These are phyloP conservation scores for Pogostemon cablin DNA, from an alignment of 257 asterid species.

Conservation along the genomic window DNA sequence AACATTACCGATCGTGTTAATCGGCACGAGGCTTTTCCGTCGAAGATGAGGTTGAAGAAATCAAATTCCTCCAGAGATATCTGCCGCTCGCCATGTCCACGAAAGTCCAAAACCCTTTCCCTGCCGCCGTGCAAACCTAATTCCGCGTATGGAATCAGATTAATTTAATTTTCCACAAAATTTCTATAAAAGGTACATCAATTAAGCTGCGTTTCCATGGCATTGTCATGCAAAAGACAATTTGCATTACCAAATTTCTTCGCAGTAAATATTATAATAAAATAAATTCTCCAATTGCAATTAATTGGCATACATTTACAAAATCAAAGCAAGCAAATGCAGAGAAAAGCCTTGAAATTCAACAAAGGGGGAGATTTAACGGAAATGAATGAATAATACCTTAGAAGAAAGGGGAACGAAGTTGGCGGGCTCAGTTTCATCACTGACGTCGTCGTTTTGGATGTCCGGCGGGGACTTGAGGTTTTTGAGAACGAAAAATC, in stretches of 20 bases:
- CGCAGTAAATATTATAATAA: not conserved
- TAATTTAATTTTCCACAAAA: not conserved
- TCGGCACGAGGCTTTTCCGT: conserved; percentile 42
- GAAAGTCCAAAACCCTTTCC: conserved; percentile 72
- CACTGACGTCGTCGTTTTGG: conserved; percentile 39
- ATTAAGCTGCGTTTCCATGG: not conserved
- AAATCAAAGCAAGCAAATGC: not conserved
- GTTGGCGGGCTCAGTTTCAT: conserved; percentile 39
- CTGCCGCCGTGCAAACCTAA: conserved; percentile 57
- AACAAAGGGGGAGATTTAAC: too few species aligned
- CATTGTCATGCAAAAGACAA: not conserved
- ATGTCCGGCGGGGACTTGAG: conserved; percentile 40
- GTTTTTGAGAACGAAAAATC: conserved; percentile 48
- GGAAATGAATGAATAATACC: conserved; percentile 34
- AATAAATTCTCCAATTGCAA: conserved; percentile 18
- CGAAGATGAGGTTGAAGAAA: conserved; percentile 45
- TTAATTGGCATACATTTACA: not conserved
- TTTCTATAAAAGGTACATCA: too few species aligned
- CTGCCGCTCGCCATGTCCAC: conserved; percentile 95
- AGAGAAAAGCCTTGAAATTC: not conserved
- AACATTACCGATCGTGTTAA: conserved; percentile 40
- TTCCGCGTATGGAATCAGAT: not conserved
- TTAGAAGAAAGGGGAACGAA: conserved; percentile 44
- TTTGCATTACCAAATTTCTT: not conserved
- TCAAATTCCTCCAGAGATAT: conserved; percentile 84